Conservation (phyloP, 441 rosid genomes). For the Macaranga tanarius region DNA sequence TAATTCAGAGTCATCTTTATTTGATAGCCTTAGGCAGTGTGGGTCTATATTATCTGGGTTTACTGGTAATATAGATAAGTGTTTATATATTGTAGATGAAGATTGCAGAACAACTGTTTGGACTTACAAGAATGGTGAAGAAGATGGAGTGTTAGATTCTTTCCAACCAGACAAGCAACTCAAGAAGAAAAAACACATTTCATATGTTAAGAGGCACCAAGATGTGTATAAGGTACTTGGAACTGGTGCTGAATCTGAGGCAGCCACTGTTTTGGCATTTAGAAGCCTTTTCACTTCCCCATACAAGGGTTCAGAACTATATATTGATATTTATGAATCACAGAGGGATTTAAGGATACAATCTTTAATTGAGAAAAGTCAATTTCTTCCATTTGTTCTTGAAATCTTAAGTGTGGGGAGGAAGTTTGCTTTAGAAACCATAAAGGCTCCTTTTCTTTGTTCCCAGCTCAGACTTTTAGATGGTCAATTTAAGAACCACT, state of each 20-base stretch:
- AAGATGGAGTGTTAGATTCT: conserved; percentile 60
- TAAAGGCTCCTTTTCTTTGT: conserved; percentile 74
- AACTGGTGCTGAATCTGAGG: conserved; percentile 62
- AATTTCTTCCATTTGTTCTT: conserved; percentile 71
- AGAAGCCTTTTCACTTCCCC: conserved; percentile 86
- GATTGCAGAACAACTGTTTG: conserved; percentile 90
- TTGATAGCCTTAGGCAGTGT: conserved; percentile 59
- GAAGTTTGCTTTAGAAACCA: conserved; percentile 50
- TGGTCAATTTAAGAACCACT: conserved; percentile 92
- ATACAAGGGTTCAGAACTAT: conserved; percentile 68
- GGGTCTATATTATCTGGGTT: conserved; percentile 62
- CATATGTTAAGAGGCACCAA: conserved; percentile 58
- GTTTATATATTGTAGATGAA: conserved; percentile 65
- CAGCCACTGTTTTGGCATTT: conserved; percentile 65
- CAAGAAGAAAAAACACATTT: conserved; percentile 64
- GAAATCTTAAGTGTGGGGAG: conserved; percentile 64
- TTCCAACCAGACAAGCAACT: conserved; percentile 85
- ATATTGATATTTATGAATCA: conserved; percentile 55
- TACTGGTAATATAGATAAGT: conserved; percentile 54
- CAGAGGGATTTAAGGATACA: conserved; percentile 46
- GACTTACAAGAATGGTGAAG: conserved; percentile 56
- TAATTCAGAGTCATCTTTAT: conserved; percentile 29
- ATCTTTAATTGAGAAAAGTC: conserved; percentile 54
- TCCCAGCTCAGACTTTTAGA: conserved; percentile 88
- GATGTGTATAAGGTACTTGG: conserved; percentile 71